Conservation (phyloP, 2,329 filamentous ascomycete species). For the Pyrenophora seminiperda region DNA sequence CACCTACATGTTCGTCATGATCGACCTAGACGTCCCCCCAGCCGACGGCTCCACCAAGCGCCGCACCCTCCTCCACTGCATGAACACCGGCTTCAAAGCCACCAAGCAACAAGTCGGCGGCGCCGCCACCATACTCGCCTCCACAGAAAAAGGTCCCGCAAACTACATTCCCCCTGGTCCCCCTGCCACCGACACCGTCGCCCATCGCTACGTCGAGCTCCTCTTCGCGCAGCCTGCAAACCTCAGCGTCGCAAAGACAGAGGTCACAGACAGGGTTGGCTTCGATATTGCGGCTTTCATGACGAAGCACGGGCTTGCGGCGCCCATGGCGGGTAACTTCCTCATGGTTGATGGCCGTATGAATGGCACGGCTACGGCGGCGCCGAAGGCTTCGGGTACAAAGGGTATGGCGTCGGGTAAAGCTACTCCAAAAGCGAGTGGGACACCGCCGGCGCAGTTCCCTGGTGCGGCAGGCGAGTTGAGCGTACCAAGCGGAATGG, state of each 20-base stretch:
- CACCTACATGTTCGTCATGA: constrained; percentile 45
- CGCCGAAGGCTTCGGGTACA: constrained; percentile 18
- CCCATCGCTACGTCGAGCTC: constrained; percentile 45
- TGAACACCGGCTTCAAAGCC: constrained; percentile 43
- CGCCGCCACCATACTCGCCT: constrained; percentile 32
- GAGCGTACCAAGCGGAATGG: constrained; percentile 18
- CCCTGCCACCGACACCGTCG: constrained; percentile 39
- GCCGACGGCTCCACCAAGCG: constrained; percentile 29
- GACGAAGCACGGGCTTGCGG: constrained; percentile 27
- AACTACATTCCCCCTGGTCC: constrained; percentile 41
- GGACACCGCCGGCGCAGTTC: constrained; percentile 23
- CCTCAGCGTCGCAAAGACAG: constrained; percentile 28
- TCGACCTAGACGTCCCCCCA: constrained; percentile 44
- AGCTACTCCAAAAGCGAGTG: not conserved
- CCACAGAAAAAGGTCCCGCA: constrained; percentile 37
- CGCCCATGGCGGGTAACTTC: constrained; percentile 43
- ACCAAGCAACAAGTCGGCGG: constrained; percentile 34
- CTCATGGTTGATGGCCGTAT: constrained; percentile 43
- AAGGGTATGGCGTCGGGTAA: constrained; percentile 18
- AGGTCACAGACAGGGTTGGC: constrained; percentile 27
- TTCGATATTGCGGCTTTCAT: constrained; percentile 42
- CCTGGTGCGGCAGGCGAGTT: constrained; percentile 23
- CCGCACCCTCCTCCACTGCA: constrained; percentile 40
- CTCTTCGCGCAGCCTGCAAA: constrained; percentile 40
- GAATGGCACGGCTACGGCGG: constrained; percentile 11